Evolutionary conservation across 2,329 filamentous ascomycete genomes (phyloP).

Genomic region (Xylaria sp.): DNA sequence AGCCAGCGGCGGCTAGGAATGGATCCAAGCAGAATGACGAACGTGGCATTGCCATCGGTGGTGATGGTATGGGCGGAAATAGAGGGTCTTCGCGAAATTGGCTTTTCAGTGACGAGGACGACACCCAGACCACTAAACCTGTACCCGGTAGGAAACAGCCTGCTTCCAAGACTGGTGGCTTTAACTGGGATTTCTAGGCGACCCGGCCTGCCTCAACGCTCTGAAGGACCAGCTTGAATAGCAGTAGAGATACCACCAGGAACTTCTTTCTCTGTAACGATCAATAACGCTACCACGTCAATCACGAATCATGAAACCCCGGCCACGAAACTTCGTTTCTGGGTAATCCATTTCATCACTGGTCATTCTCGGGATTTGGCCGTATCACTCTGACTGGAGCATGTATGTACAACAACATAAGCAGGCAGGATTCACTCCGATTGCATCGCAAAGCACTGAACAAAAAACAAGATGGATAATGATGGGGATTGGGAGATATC

Average conservation of each 20-base stretch:
- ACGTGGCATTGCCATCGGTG: constrained; percentile 61
- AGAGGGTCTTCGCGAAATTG: constrained; percentile 67
- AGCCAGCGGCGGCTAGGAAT: constrained; percentile 40
- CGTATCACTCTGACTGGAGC: constrained; percentile 8
- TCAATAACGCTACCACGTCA: constrained; percentile 48
- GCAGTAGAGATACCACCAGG: not conserved
- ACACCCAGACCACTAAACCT: constrained; percentile 51
- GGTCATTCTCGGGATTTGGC: constrained; percentile 4
- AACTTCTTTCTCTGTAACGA: constrained; percentile 35
- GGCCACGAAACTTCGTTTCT: constrained; percentile 9
- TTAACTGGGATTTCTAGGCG: constrained; percentile 52
- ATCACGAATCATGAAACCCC: constrained; percentile 35
- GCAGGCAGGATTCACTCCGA: not conserved
- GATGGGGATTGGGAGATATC: not conserved
- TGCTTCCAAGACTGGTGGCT: constrained; percentile 43
- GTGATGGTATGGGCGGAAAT: constrained; percentile 74
- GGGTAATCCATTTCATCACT: constrained; percentile 5
- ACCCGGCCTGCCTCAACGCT: constrained; percentile 39
- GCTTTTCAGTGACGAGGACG: constrained; percentile 66
- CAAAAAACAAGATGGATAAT: constrained; percentile 23
- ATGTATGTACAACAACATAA: constrained; percentile 34
- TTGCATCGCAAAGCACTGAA: constrained; percentile 14
- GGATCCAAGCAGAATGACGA: constrained; percentile 49
- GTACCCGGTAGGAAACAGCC: constrained; percentile 55
- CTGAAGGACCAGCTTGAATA: constrained; percentile 30